Conservation (phyloP, 306 rosid genomes). For the Malus asiatica region DNA sequence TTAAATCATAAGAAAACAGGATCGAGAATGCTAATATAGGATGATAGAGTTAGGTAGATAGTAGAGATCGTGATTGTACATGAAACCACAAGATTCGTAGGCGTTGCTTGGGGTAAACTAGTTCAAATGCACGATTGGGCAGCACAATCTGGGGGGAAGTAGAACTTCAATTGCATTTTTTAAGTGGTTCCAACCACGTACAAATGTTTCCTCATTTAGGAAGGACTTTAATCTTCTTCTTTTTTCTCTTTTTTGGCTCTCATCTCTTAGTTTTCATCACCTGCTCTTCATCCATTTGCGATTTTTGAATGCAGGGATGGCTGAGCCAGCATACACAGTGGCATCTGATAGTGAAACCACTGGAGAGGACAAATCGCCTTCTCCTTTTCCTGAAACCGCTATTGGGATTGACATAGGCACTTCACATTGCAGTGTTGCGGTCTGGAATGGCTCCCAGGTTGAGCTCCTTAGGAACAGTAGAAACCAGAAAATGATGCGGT, state of each 20-base stretch:
- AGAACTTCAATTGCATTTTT: too few relatives aligned
- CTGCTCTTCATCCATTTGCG: neutral
- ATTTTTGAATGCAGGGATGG: conserved; percentile 52
- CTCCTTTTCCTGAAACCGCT: conserved; percentile 56
- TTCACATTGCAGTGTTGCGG: conserved; percentile 77
- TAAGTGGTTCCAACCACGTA: too few relatives aligned
- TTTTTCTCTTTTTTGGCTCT: too few relatives aligned
- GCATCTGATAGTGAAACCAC: conserved; percentile 75
- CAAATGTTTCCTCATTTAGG: too few relatives aligned
- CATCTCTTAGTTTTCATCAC: too few relatives aligned
- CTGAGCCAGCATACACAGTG: conserved; percentile 69
- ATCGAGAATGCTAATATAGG: neutral
- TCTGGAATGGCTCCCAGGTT: conserved; percentile 81
- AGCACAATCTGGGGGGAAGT: too few relatives aligned
- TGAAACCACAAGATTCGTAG: neutral
- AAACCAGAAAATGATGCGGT: conserved; percentile 68
- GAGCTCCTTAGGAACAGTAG: conserved; percentile 63
- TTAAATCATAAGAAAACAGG: neutral
- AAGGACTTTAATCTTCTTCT: too few relatives aligned
- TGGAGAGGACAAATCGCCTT: conserved; percentile 52
- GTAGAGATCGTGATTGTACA: neutral
- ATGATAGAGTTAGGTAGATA: neutral
- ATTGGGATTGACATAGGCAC: conserved; percentile 87
- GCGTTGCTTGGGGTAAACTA: neutral
- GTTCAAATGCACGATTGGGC: too few relatives aligned